Evolutionary conservation across 2,329 filamentous ascomycete genomes (phyloP).

Genomic region (Biscogniauxia sp.): DNA sequence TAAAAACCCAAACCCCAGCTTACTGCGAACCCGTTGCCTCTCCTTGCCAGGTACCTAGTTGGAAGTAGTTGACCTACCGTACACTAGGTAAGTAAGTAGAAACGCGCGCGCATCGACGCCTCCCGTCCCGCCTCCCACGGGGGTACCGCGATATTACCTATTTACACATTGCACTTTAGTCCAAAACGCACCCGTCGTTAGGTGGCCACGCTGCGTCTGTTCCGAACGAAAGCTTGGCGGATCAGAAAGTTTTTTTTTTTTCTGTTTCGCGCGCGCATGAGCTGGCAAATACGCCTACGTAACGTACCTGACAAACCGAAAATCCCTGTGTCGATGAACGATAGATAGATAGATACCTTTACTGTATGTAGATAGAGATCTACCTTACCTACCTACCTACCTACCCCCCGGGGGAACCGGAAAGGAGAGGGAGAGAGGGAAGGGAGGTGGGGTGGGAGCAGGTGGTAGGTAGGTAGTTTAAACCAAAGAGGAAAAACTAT

Average conservation of each 20-base stretch:
- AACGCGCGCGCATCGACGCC: too few species aligned
- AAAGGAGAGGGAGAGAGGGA: neutral
- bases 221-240: neutral
- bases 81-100: too few species aligned
- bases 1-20: neutral
- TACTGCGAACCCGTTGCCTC: neutral
- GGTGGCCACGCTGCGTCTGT: neutral
- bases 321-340: neutral
- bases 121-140: neutral
- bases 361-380: neutral
- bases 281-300: neutral
- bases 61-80: too few species aligned
- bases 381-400: too few species aligned
- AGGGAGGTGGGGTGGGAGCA: neutral
- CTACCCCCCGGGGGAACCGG: neutral
- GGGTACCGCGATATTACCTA: neutral
- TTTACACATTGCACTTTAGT: neutral
- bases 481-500: neutral
- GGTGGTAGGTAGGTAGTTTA: too few species aligned
- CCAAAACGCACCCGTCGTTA: neutral
- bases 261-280: neutral
- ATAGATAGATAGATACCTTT: neutral
- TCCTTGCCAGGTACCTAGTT: neutral
- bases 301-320: neutral
- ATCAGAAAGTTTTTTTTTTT: neutral